A percentile compares a stretch with the other conserved stretches of the same genome.
Evolutionary conservation across 1,284 basidiomycete species (phyloP).

Genomic region (Termitomyces sp.): DNA sequence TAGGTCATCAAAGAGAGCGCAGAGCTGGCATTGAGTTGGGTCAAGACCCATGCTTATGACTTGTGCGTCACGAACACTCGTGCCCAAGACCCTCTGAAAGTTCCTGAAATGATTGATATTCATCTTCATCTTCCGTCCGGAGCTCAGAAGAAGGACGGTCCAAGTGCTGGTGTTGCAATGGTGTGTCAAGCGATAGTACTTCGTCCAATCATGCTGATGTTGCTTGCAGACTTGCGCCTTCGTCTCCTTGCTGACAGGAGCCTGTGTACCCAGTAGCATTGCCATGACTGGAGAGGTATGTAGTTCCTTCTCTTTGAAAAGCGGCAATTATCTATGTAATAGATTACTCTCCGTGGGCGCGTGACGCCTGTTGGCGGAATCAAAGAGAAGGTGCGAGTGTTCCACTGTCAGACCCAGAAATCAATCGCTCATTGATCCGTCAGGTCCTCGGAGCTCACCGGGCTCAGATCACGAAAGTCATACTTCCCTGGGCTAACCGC

Average conservation of each 20-base stretch:
- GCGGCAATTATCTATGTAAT: background rate
- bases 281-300: constrained; percentile 82
- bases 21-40: constrained; percentile 83
- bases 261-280: constrained; percentile 60
- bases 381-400: constrained; percentile 57
- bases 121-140: constrained; percentile 88
- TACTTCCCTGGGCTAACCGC: constrained; percentile 77
- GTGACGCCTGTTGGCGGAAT: constrained; percentile 83
- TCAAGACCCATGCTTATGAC: constrained; percentile 79
- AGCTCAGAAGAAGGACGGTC: constrained; percentile 88
- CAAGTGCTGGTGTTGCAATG: constrained; percentile 87
- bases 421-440: background rate
- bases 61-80: constrained; percentile 69
- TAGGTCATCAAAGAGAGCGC: constrained; percentile 86
- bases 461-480: constrained; percentile 75
- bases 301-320: background rate
- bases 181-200: constrained; percentile 29
- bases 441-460: constrained; percentile 78
- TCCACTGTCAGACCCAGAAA: background rate
- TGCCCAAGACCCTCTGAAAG: constrained; percentile 69
- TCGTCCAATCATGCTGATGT: background rate
- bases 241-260: constrained; percentile 76
- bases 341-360: constrained; percentile 75
- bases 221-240: constrained; percentile 66
- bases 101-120: constrained; percentile 67